Base-by-base conservation (phyloP, 169 alveolate genomes). In the Plasmodium knowlesi region DNA sequence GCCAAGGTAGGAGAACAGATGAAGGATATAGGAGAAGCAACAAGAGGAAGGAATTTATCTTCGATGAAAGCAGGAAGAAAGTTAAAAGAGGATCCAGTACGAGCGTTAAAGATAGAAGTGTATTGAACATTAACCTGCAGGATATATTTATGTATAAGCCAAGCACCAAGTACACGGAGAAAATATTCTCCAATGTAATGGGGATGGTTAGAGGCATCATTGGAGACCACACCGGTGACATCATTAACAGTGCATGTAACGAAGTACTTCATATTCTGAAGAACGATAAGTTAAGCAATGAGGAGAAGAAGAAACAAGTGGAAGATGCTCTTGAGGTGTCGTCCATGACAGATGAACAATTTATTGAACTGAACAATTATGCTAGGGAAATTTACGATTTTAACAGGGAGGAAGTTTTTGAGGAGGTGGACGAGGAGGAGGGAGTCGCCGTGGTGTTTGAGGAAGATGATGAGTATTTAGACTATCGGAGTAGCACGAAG, bases 201-300 rank as follows among this genome's bases (percentile, higher is more conserved):
- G 94, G 96, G 25, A 84, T 94, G 8, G 96, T 98, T 16, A 97
- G 98, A 95, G 95, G 95, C 93, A 92, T 97, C 67, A 93, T 99
- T 78, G 99, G 98, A 25, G 99, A 98, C 79, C 98, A 97, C 95
- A 97, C 99, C 0, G 96, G 96, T 30, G 99, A 98, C 46, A 98
- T 98, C 37, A 94, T 98, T 37, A 97, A 96, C 80, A 98, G 98
- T 81, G 99, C 99, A 4, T 98, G 98, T 61, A 99, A 98, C 84
- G 99, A 99, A 78, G 96, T 98, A 16, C 93, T 99, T 43, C 96
- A 97, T 22, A 96, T 97, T n/a, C 89, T 98, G 81, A 98, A 98
- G 84, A 94, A 97, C 61, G 98, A 98, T 3, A 96, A 95, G 12
- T 78, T 94, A 84, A 97, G 90, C 57, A 98, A 97, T 22, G 96